A percentile compares a stretch with the other conserved stretches of the same genome.
Evolutionary conservation across 495 filamentous ascomycete species (phyloP).

Genomic region (Sporormia fimetaria): DNA sequence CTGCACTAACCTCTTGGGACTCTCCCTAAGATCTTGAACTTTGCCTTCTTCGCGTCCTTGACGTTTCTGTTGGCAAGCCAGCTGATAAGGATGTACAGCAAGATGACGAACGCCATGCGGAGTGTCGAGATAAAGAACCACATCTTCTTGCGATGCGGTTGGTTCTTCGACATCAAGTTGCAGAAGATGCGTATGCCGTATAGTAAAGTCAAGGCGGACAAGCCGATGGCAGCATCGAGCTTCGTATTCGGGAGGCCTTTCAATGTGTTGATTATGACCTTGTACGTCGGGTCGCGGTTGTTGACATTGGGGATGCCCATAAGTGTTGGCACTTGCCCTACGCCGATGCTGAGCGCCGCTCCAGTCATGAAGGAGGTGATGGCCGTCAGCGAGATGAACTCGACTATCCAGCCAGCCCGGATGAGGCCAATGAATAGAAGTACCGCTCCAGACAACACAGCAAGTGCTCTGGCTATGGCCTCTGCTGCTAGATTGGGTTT

Average conservation of each 20-base stretch:
- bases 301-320: slow-evolving; percentile 72
- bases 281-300: slow-evolving; percentile 70
- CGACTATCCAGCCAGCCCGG: slow-evolving; percentile 81
- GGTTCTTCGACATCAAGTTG: slow-evolving; percentile 52
- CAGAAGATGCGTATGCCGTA: slow-evolving; percentile 66
- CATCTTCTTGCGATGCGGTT: slow-evolving; percentile 54
- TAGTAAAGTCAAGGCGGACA: slow-evolving; percentile 70
- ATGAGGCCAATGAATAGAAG: slow-evolving; percentile 69
- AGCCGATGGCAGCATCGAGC: slow-evolving; percentile 79
- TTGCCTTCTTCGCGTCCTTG: slow-evolving; percentile 35
- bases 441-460: slow-evolving; percentile 70
- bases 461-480: slow-evolving; percentile 64
- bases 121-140: slow-evolving; percentile 88
- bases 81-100: slow-evolving; percentile 89
- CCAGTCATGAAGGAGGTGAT: slow-evolving; percentile 98
- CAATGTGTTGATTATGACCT: slow-evolving; percentile 75
- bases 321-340: slow-evolving; percentile 71
- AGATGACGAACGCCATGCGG: slow-evolving; percentile 80
- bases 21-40: slow-evolving; percentile 57
- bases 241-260: slow-evolving; percentile 57
- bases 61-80: slow-evolving; percentile 60
- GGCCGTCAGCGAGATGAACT: slow-evolving; percentile 82
- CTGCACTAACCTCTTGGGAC: slow-evolving; percentile 55
- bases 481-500: slow-evolving; percentile 48
- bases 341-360: slow-evolving; percentile 78